A percentile compares a stretch with the other conserved stretches of the same genome.
These are phyloP conservation scores for Xylariaceae sp. DNA, from an alignment of 2,329 filamentous ascomycete genomes.

Conservation along the genomic window DNA sequence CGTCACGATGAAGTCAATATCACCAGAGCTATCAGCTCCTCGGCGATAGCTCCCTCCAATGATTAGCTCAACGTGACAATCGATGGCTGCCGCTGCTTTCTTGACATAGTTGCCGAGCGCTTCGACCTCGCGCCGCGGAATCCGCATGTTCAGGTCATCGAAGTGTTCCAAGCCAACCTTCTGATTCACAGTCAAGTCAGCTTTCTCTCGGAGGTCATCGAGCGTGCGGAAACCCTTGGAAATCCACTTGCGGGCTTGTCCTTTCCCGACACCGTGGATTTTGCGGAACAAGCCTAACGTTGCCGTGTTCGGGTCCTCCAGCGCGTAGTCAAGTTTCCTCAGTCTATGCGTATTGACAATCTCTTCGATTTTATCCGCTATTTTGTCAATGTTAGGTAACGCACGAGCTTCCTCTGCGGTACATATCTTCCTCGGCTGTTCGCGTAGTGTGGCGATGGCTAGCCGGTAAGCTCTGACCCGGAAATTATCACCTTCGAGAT, in stretches of 20 bases:
- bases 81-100: constrained; percentile 59
- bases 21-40: constrained; percentile 72
- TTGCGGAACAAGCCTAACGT: constrained; percentile 71
- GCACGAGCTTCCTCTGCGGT: constrained; percentile 70
- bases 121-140: constrained; percentile 76
- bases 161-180: constrained; percentile 77
- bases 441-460: constrained; percentile 72
- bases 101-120: constrained; percentile 68
- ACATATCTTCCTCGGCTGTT: constrained; percentile 63
- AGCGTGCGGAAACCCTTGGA: constrained; percentile 74
- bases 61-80: constrained; percentile 68
- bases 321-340: constrained; percentile 70
- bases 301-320: constrained; percentile 66
- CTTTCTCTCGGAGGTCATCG: constrained; percentile 66
- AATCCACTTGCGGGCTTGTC: constrained; percentile 75
- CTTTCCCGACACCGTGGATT: constrained; percentile 77
- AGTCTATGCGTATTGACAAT: constrained; percentile 77
- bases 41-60: constrained; percentile 85
- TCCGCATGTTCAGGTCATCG: constrained; percentile 75
- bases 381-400: constrained; percentile 69
- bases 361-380: constrained; percentile 88
- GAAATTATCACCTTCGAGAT: constrained; percentile 75
- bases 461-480: constrained; percentile 75
- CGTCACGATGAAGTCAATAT: constrained; percentile 85
- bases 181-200: constrained; percentile 69